Conservation (phyloP, 1,139 yeast genomes). For the Geotrichum klebahnii region DNA sequence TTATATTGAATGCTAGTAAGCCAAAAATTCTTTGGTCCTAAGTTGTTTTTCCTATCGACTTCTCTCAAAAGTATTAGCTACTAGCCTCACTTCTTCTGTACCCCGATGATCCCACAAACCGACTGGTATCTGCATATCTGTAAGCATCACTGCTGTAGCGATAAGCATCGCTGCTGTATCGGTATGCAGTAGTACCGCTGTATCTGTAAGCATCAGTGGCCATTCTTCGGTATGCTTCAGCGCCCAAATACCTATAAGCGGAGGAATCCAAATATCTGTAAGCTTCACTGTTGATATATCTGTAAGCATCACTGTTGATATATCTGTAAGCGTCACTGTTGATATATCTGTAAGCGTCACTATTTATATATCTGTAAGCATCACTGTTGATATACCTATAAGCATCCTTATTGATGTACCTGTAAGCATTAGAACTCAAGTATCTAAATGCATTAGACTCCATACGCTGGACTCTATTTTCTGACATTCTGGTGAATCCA, state of each 20-base stretch:
- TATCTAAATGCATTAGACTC: slow-evolving; percentile 1
- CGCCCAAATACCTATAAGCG: slow-evolving; percentile 6
- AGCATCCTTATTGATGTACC: not conserved
- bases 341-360: not conserved
- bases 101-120: not conserved
- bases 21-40: not conserved
- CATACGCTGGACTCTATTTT: not conserved
- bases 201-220: slow-evolving; percentile 7
- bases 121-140: not conserved
- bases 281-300: slow-evolving; percentile 7
- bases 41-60: not conserved
- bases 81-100: not conserved
- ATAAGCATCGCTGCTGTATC: not conserved
- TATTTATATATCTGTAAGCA: not conserved
- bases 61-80: not conserved
- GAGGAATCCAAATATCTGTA: slow-evolving; percentile 4
- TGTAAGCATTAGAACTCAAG: too few relatives aligned
- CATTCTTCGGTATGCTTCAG: slow-evolving; percentile 4
- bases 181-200: not conserved
- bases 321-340: not conserved
- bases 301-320: not conserved
- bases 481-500: not conserved
- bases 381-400: not conserved
- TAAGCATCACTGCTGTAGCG: not conserved
- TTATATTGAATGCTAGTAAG: too few relatives aligned